Conservation (phyloP, 106 monocot genomes). For the Platanthera zijinensis region DNA sequence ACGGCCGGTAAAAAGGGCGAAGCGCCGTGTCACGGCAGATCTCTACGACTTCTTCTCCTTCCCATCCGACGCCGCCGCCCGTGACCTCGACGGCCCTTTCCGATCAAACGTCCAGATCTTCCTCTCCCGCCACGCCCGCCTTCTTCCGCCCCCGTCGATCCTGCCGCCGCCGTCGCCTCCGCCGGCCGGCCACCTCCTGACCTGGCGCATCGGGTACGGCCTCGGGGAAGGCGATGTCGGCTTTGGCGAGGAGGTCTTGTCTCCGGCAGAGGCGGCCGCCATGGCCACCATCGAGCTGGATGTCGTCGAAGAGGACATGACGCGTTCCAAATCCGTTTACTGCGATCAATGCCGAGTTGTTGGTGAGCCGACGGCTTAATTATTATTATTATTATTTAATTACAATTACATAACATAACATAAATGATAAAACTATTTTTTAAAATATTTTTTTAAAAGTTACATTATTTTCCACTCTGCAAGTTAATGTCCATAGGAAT, state of each 20-base stretch:
- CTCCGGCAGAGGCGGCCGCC: not conserved
- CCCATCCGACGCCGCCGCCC: conserved; percentile 17
- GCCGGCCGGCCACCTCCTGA: conserved; percentile 21
- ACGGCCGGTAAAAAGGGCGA: conserved; percentile 68
- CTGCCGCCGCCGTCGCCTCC: conserved; percentile 22
- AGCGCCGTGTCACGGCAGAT: conserved; percentile 49
- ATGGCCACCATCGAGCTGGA: conserved; percentile 49
- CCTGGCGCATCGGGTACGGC: conserved; percentile 55
- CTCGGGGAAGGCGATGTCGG: conserved; percentile 3
- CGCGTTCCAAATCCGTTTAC: conserved; percentile 57
- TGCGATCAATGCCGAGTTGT: conserved; percentile 97
- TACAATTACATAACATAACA: not conserved
- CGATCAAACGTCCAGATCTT: conserved; percentile 50
- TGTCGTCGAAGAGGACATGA: conserved; percentile 77
- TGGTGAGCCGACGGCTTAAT: conserved; percentile 35
- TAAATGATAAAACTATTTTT: too few species aligned
- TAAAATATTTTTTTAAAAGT: too few species aligned
- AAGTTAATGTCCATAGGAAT: too few species aligned
- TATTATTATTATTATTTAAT: conserved; percentile 5
- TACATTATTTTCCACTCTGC: too few species aligned
- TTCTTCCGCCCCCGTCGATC: conserved; percentile 26
- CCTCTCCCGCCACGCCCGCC: conserved; percentile 36
- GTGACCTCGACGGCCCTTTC: conserved; percentile 43
- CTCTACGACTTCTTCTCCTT: conserved; percentile 51
- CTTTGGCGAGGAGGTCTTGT: not conserved